Conservation (phyloP, 345 rosid species). For the Jatropha curcas region DNA sequence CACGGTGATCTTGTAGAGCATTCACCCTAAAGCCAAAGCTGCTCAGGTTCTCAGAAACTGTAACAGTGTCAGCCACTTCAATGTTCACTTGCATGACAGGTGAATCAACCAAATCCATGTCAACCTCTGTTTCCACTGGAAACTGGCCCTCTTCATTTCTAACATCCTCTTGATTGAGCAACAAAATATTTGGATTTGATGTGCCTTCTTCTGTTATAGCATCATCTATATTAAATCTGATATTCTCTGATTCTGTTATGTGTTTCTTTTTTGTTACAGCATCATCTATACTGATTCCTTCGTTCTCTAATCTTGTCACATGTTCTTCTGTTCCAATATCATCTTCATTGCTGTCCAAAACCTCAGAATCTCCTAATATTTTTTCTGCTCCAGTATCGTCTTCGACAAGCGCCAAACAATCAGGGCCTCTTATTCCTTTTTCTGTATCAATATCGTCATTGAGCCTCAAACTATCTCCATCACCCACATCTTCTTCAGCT, state of each 20-base stretch:
- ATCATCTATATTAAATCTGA: slow-evolving; percentile 38
- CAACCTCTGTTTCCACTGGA: slow-evolving; percentile 33
- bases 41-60: slow-evolving; percentile 39
- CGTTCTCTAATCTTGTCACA: slow-evolving; percentile 32
- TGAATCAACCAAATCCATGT: slow-evolving; percentile 41
- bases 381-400: not conserved
- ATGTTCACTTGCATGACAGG: slow-evolving; percentile 38
- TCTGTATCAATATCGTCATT: slow-evolving; percentile 35
- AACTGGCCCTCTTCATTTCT: slow-evolving; percentile 34
- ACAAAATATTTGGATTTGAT: not conserved
- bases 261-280: slow-evolving; percentile 27
- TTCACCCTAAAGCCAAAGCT: slow-evolving; percentile 24
- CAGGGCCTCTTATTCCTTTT: not conserved
- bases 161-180: not conserved
- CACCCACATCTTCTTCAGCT: slow-evolving; percentile 24
- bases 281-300: slow-evolving; percentile 36
- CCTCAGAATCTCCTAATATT: not conserved
- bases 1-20: slow-evolving; percentile 33
- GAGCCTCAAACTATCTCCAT: slow-evolving; percentile 39
- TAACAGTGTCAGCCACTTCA: slow-evolving; percentile 37
- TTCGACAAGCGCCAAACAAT: not conserved
- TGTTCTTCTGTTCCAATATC: slow-evolving; percentile 22
- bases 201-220: slow-evolving; percentile 26
- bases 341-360: not conserved
- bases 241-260: slow-evolving; percentile 35